Evolutionary conservation across 306 rosid species (phyloP).

Genomic region (Begonia masoniana): DNA sequence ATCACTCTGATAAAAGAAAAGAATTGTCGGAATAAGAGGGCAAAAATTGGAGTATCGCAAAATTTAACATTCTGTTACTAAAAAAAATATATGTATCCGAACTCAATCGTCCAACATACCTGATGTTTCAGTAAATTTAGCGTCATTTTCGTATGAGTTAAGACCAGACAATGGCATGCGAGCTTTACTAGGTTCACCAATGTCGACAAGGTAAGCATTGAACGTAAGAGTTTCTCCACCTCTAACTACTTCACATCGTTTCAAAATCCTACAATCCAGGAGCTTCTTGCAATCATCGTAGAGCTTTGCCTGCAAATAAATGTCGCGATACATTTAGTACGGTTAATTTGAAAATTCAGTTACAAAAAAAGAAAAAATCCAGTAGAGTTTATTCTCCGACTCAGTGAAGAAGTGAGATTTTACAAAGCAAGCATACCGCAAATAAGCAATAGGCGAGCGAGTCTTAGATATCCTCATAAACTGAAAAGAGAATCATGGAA

Average conservation of each 20-base stretch:
- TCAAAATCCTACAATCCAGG: conserved; percentile 54
- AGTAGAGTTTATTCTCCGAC: no score
- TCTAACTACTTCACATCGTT: conserved; percentile 40
- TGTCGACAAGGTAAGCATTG: conserved; percentile 38
- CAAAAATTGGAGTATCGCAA: background rate
- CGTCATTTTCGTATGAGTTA: conserved; percentile 17
- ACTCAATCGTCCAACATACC: conserved; percentile 2
- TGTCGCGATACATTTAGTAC: background rate
- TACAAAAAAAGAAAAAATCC: no score
- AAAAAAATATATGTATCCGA: background rate
- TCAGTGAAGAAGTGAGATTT: no score
- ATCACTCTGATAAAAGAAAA: background rate
- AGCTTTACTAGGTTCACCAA: conserved; percentile 33
- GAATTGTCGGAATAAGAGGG: background rate
- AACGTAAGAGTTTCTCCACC: conserved; percentile 41
- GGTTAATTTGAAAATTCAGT: background rate
- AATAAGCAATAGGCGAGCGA: background rate
- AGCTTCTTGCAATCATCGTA: conserved; percentile 59
- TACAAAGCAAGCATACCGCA: background rate
- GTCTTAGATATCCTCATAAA: no score
- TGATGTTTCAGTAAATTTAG: conserved; percentile 5
- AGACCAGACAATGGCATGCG: conserved; percentile 18
- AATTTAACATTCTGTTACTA: conserved; percentile 4
- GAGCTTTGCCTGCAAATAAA: conserved; percentile 31
- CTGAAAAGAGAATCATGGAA: no score